A percentile compares a stretch with the other conserved stretches of the same genome.
Conservation (phyloP, 2,329 filamentous ascomycete genomes). For the Sphaerulina vaccinii region DNA sequence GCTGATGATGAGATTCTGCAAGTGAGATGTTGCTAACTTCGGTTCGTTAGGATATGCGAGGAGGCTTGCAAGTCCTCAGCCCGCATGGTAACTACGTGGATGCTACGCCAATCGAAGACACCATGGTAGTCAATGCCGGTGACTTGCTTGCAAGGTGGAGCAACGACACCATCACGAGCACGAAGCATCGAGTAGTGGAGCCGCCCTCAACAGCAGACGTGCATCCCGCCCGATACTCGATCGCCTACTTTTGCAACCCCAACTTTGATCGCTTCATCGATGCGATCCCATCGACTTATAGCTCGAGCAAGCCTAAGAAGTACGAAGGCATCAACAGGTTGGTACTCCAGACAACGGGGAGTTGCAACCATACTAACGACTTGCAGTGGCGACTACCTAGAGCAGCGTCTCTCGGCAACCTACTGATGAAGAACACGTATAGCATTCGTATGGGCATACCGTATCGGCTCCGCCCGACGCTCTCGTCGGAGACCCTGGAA, state of each 20-base stretch:
- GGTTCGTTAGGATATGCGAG: slow-evolving; percentile 49
- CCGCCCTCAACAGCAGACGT: slow-evolving; percentile 60
- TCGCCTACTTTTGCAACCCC: slow-evolving; percentile 92
- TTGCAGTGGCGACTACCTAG: slow-evolving; percentile 72
- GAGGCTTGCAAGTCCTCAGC: slow-evolving; percentile 62
- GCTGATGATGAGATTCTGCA: not conserved
- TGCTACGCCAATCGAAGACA: slow-evolving; percentile 75
- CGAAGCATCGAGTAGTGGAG: slow-evolving; percentile 85
- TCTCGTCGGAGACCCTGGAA: not conserved
- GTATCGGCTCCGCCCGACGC: slow-evolving; percentile 7
- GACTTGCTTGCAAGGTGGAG: slow-evolving; percentile 77
- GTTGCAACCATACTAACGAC: slow-evolving; percentile 6
- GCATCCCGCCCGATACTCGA: slow-evolving; percentile 69
- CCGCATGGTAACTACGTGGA: slow-evolving; percentile 75
- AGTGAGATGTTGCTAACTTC: not conserved
- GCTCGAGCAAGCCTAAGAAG: slow-evolving; percentile 66
- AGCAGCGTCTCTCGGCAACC: slow-evolving; percentile 74
- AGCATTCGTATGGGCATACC: slow-evolving; percentile 5
- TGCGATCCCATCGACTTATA: slow-evolving; percentile 75
- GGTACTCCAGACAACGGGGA: slow-evolving; percentile 9
- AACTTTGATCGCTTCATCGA: slow-evolving; percentile 75
- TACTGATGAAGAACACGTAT: slow-evolving; percentile 29
- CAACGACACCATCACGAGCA: slow-evolving; percentile 88
- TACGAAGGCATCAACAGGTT: slow-evolving; percentile 67
- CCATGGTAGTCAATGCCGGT: slow-evolving; percentile 85